Evolutionary conservation across 345 rosid genomes (phyloP), one percentile per base, ranked within the genome.

Genomic region (Pugionium dolabratum): DNA sequence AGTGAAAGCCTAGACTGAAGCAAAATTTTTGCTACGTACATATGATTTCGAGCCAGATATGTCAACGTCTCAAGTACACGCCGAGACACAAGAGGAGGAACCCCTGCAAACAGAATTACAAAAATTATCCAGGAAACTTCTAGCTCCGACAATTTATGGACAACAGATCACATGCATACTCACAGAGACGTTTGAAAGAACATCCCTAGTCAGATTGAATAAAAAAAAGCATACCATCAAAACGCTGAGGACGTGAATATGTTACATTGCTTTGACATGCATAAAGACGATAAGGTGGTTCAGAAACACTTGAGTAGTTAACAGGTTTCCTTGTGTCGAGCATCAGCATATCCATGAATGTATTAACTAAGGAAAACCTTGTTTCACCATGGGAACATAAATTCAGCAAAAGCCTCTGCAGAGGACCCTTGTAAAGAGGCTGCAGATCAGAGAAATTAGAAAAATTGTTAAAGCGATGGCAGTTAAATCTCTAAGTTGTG

Each of bases 391-490:
- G 97, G 56, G 96, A 85, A 83, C 99, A 90, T 72, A 93, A 73
- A 76, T 93, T 90, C 79, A 93, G 75, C 49, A 93, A 81, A 74
- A 93, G 99, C 81, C 90, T 85, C 82, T 90, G 99, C 68, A 90
- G 77, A 47, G 92, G 74, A 59, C 97, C 98, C 82, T 88, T 93
- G 66, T 88, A 90, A 11, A 93, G 81, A 33, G 98, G 98, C 98
- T 93, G 87, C 75, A 75, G 57, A 59, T 57, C 25, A 49, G 9
- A 9, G 37, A 69, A 32, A 53, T 34, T 61, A 30, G 67, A 64
- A 55, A 25, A 39, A 31, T 51, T 60, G 31, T 52, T 51, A 2
- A 62, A 31, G 60, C 34, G 59, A 70, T 40, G 54, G 33, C 55
- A 42, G 37, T 45, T 28, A 11, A 31, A 26, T 41, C n/a, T 11